Base-by-base conservation (phyloP, 139 green algal genomes). In the Closterium sp. region DNA sequence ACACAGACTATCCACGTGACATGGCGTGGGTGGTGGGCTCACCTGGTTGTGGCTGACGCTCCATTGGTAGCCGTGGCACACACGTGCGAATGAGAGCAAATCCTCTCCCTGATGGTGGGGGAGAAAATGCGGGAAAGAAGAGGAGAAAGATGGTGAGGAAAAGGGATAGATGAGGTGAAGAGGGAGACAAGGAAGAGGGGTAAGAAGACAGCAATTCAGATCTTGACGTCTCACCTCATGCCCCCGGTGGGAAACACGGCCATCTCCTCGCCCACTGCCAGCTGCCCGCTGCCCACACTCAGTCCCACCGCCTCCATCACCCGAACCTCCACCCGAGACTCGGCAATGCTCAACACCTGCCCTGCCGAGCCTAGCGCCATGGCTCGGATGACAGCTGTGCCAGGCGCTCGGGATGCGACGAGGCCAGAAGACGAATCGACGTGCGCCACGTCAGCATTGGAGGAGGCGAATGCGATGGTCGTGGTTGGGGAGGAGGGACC, bases 241-340 rank as follows among this genome's bases (percentile, higher is more conserved):
- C n/a, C 2, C 11, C 85, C 85, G 1, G 85, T 87, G n/a, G 28
- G n/a, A 6, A 87, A 87, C 10, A 87, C 85, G 2, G 85, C n/a
- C 85, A 87, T 87, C 27, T 87, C n/a, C 85, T 87, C n/a, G 0
- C 85, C 85, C 85, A 87, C 85, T 87, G 85, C 85, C 85, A 87
- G 85, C 85, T 31, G 85, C 11, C 85, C 85, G 22, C 21, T 31
- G 85, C 85, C n/a, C 85, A 87, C 85, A 31, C 28, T 30, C n/a
- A 87, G 85, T 4, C 21, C 28, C 85, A 87, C 28, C 9, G 2
- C 11, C n/a, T 87, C n/a, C 85, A 31, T 30, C 85, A 87, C 85
- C 28, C 28, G 85, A 30, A 87, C 85, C n/a, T 30, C 28, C 85
- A 87, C n/a, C 85, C n/a, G n/a, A 32, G 85, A 87, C 85, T 30